Evolutionary conservation across 1,284 basidiomycete species (phyloP).

Genomic region (Cutaneotrichosporon mucoides): DNA sequence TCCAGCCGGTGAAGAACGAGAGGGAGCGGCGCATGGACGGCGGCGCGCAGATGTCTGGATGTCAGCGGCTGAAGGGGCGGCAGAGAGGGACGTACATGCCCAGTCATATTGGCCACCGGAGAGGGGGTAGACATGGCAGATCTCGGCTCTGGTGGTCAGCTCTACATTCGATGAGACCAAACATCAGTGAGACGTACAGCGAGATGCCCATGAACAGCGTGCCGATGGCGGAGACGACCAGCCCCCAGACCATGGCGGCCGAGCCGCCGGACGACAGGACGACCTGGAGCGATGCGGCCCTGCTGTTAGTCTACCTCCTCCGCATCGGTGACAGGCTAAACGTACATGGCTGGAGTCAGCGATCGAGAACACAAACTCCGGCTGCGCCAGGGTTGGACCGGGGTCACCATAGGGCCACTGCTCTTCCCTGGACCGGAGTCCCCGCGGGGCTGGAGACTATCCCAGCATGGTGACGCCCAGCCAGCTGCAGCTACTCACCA

Average conservation of each 20-base stretch:
- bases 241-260: slow-evolving; percentile 42
- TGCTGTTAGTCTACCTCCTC: neutral
- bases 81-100: slow-evolving; percentile 7
- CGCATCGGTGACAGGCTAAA: neutral
- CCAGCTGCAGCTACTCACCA: neutral
- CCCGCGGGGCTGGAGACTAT: neutral
- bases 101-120: slow-evolving; percentile 46
- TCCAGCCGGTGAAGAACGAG: slow-evolving; percentile 15
- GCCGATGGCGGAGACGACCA: slow-evolving; percentile 34
- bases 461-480: too few species aligned
- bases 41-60: slow-evolving; percentile 8
- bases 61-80: neutral
- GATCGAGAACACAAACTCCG: too few species aligned
- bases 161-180: too few species aligned
- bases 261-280: slow-evolving; percentile 40
- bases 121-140: slow-evolving; percentile 16
- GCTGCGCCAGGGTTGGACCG: too few species aligned
- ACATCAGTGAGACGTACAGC: slow-evolving; percentile 14
- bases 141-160: slow-evolving; percentile 9
- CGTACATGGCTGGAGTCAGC: slow-evolving; percentile 9
- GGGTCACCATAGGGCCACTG: too few species aligned
- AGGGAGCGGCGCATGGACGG: slow-evolving; percentile 1
- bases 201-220: slow-evolving; percentile 28
- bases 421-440: neutral
- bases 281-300: slow-evolving; percentile 15